Conservation (phyloP, 2,329 filamentous ascomycete genomes). For the Arthrobotrys pseudoclavata region DNA sequence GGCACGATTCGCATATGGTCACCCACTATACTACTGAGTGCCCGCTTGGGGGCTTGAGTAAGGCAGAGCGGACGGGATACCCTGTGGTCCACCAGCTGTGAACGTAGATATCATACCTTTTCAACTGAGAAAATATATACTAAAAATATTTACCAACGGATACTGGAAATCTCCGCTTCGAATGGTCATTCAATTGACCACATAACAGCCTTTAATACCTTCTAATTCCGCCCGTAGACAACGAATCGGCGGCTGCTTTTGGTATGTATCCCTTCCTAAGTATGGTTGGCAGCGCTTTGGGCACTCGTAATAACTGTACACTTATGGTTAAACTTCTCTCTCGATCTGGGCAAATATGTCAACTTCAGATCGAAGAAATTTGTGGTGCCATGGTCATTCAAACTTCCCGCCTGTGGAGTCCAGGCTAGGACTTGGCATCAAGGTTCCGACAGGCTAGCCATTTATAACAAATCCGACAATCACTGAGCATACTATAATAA, state of each 20-base stretch:
- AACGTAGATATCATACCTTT: neutral
- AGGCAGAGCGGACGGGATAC: constrained; percentile 58
- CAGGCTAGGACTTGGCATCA: neutral
- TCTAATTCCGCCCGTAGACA: too few species aligned
- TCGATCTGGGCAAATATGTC: too few species aligned
- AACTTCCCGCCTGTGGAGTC: neutral
- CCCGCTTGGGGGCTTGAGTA: constrained; percentile 55
- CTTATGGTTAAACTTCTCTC: neutral
- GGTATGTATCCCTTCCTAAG: too few species aligned
- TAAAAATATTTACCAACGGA: neutral
- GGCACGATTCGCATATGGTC: constrained; percentile 57
- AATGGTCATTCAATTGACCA: too few species aligned
- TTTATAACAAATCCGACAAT: neutral
- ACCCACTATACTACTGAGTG: constrained; percentile 59
- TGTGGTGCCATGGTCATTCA: neutral
- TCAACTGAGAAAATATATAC: neutral
- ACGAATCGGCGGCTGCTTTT: too few species aligned
- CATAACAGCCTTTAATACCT: too few species aligned
- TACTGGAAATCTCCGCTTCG: too few species aligned
- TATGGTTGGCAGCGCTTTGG: too few species aligned
- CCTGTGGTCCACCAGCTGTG: constrained; percentile 29
- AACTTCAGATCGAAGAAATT: neutral
- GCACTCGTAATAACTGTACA: neutral
- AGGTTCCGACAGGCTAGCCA: neutral
- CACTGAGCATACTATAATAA: neutral